Conservation (phyloP, 805 yeast genomes). For the Brettanomyces anomalus region DNA sequence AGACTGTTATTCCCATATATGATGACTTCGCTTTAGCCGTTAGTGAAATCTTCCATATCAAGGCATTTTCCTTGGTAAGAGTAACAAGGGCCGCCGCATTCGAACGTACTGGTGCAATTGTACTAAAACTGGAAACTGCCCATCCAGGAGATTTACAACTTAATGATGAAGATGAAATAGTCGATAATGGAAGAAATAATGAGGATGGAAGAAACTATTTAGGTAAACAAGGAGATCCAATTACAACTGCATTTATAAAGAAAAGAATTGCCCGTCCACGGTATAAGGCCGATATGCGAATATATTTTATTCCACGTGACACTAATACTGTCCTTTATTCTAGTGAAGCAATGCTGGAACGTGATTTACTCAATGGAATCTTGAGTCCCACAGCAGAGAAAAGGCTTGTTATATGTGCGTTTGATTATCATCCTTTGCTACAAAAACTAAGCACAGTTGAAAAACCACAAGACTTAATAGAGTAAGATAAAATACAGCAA, state of each 20-base stretch:
- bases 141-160: constrained; percentile 42
- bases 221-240: constrained; percentile 34
- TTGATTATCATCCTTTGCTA: constrained; percentile 16
- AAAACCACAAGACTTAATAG: too few species aligned
- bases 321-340: constrained; percentile 34
- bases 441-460: neutral
- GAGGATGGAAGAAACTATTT: constrained; percentile 19
- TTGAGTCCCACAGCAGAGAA: constrained; percentile 26
- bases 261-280: constrained; percentile 53
- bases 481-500: too few species aligned
- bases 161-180: constrained; percentile 33
- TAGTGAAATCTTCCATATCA: constrained; percentile 30
- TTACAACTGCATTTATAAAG: constrained; percentile 42
- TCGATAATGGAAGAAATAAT: neutral
- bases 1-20: constrained; percentile 9
- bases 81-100: constrained; percentile 48
- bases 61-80: constrained; percentile 37
- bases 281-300: constrained; percentile 54
- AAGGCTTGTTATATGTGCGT: constrained; percentile 22
- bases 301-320: constrained; percentile 41
- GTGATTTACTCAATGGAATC: constrained; percentile 44
- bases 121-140: constrained; percentile 46
- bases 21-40: constrained; percentile 38
- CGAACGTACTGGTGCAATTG: constrained; percentile 41
- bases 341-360: constrained; percentile 39